A percentile compares a stretch with the other conserved stretches of the same genome.
Evolutionary conservation across 73 alveolate genomes (phyloP).

Genomic region (Paramecium caudatum): DNA sequence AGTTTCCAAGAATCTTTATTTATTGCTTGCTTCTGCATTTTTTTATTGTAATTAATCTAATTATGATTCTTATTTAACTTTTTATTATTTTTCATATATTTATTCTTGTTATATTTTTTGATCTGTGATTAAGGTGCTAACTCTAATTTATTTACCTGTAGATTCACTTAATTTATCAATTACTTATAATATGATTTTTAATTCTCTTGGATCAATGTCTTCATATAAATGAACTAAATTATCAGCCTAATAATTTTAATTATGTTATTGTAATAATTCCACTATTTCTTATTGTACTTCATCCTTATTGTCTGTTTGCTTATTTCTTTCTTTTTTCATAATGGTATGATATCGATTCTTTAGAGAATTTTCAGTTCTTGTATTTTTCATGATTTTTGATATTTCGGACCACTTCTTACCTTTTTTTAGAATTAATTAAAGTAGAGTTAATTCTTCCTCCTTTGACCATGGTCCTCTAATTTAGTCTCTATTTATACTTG

Average conservation of each 20-base stretch:
- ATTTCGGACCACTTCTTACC: constrained; percentile 77
- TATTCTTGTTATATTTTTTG: constrained; percentile 9
- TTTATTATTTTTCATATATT: constrained; percentile 27
- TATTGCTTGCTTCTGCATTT: constrained; percentile 18
- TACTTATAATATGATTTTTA: constrained; percentile 27
- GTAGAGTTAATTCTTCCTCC: constrained; percentile 69
- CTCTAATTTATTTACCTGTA: constrained; percentile 38
- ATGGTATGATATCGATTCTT: constrained; percentile 72
- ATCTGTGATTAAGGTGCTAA: constrained; percentile 49
- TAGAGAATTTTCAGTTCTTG: constrained; percentile 69
- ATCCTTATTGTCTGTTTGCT: constrained; percentile 45
- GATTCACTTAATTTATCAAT: constrained; percentile 33
- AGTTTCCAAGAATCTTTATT: constrained; percentile 27
- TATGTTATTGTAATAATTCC: constrained; percentile 33
- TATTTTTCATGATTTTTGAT: constrained; percentile 70
- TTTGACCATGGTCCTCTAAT: constrained; percentile 76
- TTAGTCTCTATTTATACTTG: neutral
- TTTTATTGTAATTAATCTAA: constrained; percentile 19
- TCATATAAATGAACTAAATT: constrained; percentile 70
- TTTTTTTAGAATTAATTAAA: constrained; percentile 61
- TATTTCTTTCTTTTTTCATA: constrained; percentile 75
- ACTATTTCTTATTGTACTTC: constrained; percentile 56
- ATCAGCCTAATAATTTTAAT: constrained; percentile 10
- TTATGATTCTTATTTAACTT: constrained; percentile 37
- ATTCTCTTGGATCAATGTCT: constrained; percentile 61